Percentiles rank a stretch among this genome's conserved stretches.
Conservation (phyloP, 1,284 basidiomycete genomes). For the Vanrija sp. region DNA sequence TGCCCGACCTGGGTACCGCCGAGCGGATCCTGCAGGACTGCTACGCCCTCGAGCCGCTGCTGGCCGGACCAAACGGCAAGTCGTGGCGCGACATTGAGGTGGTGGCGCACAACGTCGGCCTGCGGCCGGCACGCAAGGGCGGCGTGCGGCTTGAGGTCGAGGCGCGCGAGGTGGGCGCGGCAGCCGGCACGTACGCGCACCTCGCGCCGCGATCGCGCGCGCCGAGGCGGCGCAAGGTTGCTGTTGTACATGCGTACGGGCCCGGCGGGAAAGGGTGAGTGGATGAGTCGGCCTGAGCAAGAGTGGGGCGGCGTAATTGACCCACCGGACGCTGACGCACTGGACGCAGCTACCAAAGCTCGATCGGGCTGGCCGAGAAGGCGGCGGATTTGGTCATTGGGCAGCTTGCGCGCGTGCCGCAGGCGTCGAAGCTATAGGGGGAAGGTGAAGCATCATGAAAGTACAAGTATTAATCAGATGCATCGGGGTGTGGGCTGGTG, state of each 20-base stretch:
- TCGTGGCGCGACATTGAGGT: constrained; percentile 51
- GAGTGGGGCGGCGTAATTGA: neutral
- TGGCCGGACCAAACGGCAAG: constrained; percentile 31
- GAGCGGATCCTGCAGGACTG: constrained; percentile 41
- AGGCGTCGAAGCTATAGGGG: constrained; percentile 4
- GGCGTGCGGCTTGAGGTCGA: constrained; percentile 66
- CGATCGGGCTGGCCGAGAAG: constrained; percentile 42
- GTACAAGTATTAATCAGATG: too few relatives aligned
- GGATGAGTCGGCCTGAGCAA: constrained; percentile 5
- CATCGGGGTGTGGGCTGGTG: too few relatives aligned
- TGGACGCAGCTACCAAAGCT: constrained; percentile 29
- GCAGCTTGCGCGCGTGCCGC: constrained; percentile 1
- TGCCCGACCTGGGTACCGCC: constrained; percentile 26
- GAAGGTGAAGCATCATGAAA: too few relatives aligned
- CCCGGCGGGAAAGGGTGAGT: constrained; percentile 44
- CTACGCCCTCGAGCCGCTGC: constrained; percentile 41
- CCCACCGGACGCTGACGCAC: too few relatives aligned
- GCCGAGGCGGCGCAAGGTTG: constrained; percentile 50
- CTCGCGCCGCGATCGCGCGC: constrained; percentile 39
- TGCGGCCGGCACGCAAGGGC: constrained; percentile 63
- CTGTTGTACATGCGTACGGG: constrained; percentile 66
- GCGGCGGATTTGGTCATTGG: constrained; percentile 29
- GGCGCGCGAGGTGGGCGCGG: constrained; percentile 50
- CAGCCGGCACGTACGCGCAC: constrained; percentile 29
- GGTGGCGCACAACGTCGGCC: constrained; percentile 60